Evolutionary conservation across 768 basidiomycete genomes (phyloP).

Genomic region (Phylloporus scabripes): DNA sequence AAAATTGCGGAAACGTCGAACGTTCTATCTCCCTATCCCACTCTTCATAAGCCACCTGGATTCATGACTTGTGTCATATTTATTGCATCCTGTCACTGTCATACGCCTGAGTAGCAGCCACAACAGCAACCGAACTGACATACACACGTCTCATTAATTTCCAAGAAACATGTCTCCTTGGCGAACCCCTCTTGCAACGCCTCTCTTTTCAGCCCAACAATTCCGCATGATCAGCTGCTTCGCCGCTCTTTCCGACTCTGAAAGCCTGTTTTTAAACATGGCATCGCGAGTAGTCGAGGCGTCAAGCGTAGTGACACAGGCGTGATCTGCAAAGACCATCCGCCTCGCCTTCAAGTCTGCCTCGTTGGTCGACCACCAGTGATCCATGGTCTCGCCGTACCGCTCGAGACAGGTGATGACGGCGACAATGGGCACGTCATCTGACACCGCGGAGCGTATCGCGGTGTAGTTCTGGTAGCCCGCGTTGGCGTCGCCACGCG

Average conservation of each 20-base stretch:
- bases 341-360: conserved; percentile 26
- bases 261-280: conserved; percentile 21
- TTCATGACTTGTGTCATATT: conserved; percentile 1
- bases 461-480: conserved; percentile 25
- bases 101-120: conserved; percentile 3
- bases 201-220: conserved; percentile 25
- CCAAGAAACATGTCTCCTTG: conserved; percentile 24
- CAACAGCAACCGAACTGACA: conserved; percentile 12
- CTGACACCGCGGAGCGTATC: conserved; percentile 26
- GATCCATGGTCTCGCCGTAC: conserved; percentile 27
- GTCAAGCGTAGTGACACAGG: conserved; percentile 36
- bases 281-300: conserved; percentile 11
- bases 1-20: conserved; percentile 3
- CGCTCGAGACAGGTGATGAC: conserved; percentile 30
- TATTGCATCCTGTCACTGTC: background rate
- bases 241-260: conserved; percentile 16
- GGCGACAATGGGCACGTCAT: conserved; percentile 29
- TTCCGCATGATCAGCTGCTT: conserved; percentile 25
- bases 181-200: conserved; percentile 16
- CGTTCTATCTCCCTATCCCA: conserved; percentile 18
- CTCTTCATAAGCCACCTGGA: conserved; percentile 3
- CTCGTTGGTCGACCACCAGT: conserved; percentile 39
- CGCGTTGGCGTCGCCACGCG: conserved; percentile 26
- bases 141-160: conserved; percentile 24
- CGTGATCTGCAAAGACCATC: conserved; percentile 36